Base-by-base conservation (phyloP, 1,284 basidiomycete species). In the Ganoderma multipileum region DNA sequence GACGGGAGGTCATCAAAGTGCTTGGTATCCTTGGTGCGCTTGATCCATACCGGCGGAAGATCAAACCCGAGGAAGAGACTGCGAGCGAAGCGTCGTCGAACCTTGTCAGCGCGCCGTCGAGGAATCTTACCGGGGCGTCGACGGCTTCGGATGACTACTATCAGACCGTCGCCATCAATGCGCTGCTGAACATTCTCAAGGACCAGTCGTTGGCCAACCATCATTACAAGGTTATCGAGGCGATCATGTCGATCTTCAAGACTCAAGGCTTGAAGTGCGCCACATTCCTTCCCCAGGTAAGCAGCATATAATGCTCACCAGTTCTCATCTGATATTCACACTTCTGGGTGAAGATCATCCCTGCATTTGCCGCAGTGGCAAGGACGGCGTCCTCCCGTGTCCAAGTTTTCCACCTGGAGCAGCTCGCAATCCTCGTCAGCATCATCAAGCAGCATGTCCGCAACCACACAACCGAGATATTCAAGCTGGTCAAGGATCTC, bases 241-340 rank as follows among this genome's bases (percentile, higher is more conserved):
- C 97, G 2, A 94, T 99, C 76, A 99, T 99, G 95, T 95, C 97
- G 69, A 99, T 99, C 72, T 99, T 99, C 88, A 96, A 97, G 81
- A 99, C 97, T 0, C 96, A 99, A 79, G 95, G 98, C 9, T 83
- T 99, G 76, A 96, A 97, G 84, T 99, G 97, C 79, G 97, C 98
- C 38, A 90, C 95, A 5, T 99, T 98, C 83, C 83, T 99, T 42
- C 95, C 97, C 57, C 95, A 97, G 85, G 95, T 95, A 76, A 71
- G 84, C 70, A 4, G 63, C 6, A 3, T 47, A 41, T 26, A 12
- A 59, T 41, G 9, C 36, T 39, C 50, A n/a, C 54, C 12, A 41
- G 6, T 6, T 23, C 39, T 33, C 16, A 28, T 36, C 30, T 58
- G 18, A 52, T 71, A 7, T 72, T 26, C 14, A n/a, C 28, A 6